A percentile compares a stretch with the other conserved stretches of the same genome.
Conservation (phyloP, 805 yeast genomes). For the Candida ulmi region DNA sequence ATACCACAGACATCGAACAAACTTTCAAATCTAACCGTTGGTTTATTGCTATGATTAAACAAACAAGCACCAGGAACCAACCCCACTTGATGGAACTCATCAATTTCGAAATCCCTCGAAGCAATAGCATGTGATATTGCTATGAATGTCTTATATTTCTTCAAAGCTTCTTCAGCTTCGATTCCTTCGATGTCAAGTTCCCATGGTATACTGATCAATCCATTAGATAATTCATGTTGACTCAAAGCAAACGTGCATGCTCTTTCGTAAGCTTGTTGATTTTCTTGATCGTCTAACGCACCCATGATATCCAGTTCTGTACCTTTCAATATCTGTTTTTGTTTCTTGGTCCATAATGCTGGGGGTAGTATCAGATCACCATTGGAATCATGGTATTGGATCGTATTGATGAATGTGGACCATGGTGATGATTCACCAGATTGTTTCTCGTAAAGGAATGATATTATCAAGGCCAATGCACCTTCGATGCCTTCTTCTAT, state of each 20-base stretch:
- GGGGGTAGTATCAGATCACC: constrained; percentile 46
- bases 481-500: constrained; percentile 58
- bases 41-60: constrained; percentile 66
- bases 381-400: constrained; percentile 28
- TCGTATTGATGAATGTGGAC: constrained; percentile 56
- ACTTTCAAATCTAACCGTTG: constrained; percentile 64
- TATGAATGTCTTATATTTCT: constrained; percentile 43
- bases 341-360: constrained; percentile 54
- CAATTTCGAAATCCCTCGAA: constrained; percentile 78
- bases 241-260: constrained; percentile 29
- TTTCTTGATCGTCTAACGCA: constrained; percentile 45
- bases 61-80: constrained; percentile 90
- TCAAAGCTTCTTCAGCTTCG: constrained; percentile 17
- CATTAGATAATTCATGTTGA: constrained; percentile 20
- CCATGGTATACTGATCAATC: constrained; percentile 24
- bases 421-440: constrained; percentile 71
- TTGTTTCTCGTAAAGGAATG: constrained; percentile 66
- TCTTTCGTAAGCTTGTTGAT: constrained; percentile 31
- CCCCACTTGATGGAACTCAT: constrained; percentile 65
- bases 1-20: constrained; percentile 43
- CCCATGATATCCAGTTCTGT: constrained; percentile 58
- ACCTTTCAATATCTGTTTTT: constrained; percentile 43
- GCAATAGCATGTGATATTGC: constrained; percentile 56
- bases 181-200: constrained; percentile 24
- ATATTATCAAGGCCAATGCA: constrained; percentile 57